Percentiles rank a stretch among this genome's conserved stretches.
Evolutionary conservation across 257 asterid species (phyloP).

Genomic region (Ocimum tenuiflorum): DNA sequence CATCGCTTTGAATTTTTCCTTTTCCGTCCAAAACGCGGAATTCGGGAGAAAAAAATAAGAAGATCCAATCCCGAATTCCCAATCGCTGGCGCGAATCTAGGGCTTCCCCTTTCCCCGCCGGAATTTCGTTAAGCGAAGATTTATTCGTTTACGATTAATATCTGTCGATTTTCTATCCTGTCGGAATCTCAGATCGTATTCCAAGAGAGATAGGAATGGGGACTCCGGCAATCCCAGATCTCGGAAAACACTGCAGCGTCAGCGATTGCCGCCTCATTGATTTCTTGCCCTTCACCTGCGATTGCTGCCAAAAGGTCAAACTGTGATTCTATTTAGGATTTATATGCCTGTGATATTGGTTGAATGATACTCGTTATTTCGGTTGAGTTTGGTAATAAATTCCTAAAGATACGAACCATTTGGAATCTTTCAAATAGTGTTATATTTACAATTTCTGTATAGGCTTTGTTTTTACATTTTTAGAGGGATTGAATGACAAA

Average conservation of each 20-base stretch:
- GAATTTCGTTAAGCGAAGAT: constrained; percentile 14
- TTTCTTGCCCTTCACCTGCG: constrained; percentile 94
- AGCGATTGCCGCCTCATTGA: constrained; percentile 83
- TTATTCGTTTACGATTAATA: neutral
- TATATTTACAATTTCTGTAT: neutral
- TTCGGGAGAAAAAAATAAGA: constrained; percentile 18
- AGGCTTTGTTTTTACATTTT: too few relatives aligned
- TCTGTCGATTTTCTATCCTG: constrained; percentile 8
- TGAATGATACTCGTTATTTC: neutral
- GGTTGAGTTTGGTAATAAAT: neutral
- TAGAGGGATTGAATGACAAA: neutral
- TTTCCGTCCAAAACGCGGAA: constrained; percentile 27
- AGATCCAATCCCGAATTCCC: constrained; percentile 26
- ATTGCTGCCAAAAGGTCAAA: constrained; percentile 65
- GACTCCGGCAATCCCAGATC: constrained; percentile 83
- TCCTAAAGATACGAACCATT: neutral
- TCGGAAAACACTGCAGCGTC: constrained; percentile 83
- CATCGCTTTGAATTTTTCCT: neutral
- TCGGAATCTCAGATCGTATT: neutral
- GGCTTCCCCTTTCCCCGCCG: neutral
- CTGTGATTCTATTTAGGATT: neutral
- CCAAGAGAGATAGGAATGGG: constrained; percentile 45
- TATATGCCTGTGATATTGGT: neutral
- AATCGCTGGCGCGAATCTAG: constrained; percentile 28
- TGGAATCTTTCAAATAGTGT: neutral